Evolutionary conservation across 2,329 filamentous ascomycete genomes (phyloP), one percentile per base, ranked within the genome.

Genomic region (Fusarium sororula): DNA sequence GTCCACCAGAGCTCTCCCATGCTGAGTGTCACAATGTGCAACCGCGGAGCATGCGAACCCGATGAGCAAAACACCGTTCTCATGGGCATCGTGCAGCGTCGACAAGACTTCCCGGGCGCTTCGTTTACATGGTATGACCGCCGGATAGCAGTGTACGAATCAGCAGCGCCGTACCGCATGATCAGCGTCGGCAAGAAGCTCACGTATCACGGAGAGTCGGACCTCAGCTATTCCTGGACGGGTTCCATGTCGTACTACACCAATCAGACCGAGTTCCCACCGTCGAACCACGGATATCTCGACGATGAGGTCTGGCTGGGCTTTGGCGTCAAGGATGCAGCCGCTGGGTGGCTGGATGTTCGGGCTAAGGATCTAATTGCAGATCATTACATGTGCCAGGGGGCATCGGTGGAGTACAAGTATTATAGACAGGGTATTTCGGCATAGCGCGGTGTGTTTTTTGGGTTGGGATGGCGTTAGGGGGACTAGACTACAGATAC

Each of bases 1-100:
- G 74, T 76, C 24, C 74, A 76, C 26, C 74, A 76, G 42, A 76
- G 74, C n/a, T 68, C 74, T 1, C 74, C 74, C 2, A 76, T 76
- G 74, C 55, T 76, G 3, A 73, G 72, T 28, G 15, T 76, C 7
- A 76, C 74, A 10, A 66, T 76, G 26, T 76, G 74, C 58, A 70
- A 76, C 15, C 60, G 74, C 26, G 74, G 72, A 14, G 28, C 45
- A 15, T 76, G 74, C 45, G 39, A 73, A 10, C 74, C 74, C 6
- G 44, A 44, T 17, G 63, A 67, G 12, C 37, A 70, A 13, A 76
- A 76, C 55, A 76, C 74, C 3, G 63, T 76, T 13, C 68, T 76
- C 68, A 20, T 75, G 35, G 74, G 74, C 32, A 75, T 76, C 5
- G 68, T 76, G 4, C 74, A 76, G 32, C 74, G 57, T 10, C 74